Conservation (phyloP, 108 stramenopile species). For the Skeletonema costatum region DNA sequence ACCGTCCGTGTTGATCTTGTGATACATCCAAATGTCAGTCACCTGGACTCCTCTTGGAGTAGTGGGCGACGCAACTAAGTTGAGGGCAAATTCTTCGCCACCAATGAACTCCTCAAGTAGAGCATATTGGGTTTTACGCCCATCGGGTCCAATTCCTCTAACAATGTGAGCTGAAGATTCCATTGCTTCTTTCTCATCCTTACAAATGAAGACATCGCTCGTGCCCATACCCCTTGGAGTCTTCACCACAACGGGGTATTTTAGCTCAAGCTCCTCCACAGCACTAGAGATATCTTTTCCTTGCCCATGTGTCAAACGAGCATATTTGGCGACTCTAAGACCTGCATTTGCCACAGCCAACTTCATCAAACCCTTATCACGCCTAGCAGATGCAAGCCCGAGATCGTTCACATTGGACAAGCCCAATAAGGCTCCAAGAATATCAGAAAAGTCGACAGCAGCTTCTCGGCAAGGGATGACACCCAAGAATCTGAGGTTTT, state of each 20-base stretch:
- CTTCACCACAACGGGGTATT: slow-evolving; percentile 62
- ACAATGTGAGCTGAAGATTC: slow-evolving; percentile 44
- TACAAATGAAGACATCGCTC: slow-evolving; percentile 61
- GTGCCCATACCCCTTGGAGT: slow-evolving; percentile 62
- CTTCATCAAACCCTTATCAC: slow-evolving; percentile 74
- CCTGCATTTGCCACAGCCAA: slow-evolving; percentile 61
- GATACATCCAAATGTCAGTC: slow-evolving; percentile 63
- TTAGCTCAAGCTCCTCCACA: slow-evolving; percentile 53
- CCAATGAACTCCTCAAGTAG: slow-evolving; percentile 60
- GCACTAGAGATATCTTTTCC: slow-evolving; percentile 46
- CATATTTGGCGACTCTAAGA: slow-evolving; percentile 62
- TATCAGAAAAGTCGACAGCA: slow-evolving; percentile 54
- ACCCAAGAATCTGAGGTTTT: slow-evolving; percentile 57
- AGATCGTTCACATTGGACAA: slow-evolving; percentile 55
- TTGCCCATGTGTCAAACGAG: slow-evolving; percentile 47
- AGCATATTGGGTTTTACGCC: slow-evolving; percentile 55
- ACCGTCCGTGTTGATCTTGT: slow-evolving; percentile 50
- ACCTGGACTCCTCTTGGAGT: slow-evolving; percentile 58
- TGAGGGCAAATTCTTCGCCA: slow-evolving; percentile 61
- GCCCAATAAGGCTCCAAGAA: slow-evolving; percentile 52
- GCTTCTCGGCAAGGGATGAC: slow-evolving; percentile 56
- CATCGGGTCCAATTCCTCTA: slow-evolving; percentile 56
- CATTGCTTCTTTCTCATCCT: slow-evolving; percentile 45
- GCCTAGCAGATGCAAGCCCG: slow-evolving; percentile 51
- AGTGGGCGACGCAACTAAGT: slow-evolving; percentile 54